phyloP scores from a whole-genome alignment of 208 protist species.

The Angomonas ambiguus region DNA sequence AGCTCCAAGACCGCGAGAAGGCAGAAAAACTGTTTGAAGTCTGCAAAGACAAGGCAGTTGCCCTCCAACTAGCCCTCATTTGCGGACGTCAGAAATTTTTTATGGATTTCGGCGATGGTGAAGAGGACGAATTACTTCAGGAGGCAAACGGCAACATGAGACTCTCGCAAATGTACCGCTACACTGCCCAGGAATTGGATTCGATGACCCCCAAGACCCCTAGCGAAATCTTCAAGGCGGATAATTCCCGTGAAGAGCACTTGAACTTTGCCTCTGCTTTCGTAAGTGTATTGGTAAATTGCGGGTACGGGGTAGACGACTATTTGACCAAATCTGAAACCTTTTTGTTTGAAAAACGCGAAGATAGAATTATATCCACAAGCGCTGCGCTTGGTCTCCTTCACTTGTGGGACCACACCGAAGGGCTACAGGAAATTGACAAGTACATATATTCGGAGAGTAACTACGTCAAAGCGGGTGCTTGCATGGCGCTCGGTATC shows the following conservation, averaged over 20 bases:
- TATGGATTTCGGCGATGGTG: slow-evolving; percentile 66
- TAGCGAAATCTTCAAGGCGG: slow-evolving; percentile 97
- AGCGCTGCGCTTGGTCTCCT: slow-evolving; percentile 96
- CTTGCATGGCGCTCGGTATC: slow-evolving; percentile 92
- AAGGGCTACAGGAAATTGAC: slow-evolving; percentile 94
- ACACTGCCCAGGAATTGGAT: slow-evolving; percentile 94
- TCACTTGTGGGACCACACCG: slow-evolving; percentile 97
- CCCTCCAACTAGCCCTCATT: slow-evolving; percentile 93
- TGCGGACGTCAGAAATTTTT: slow-evolving; percentile 88
- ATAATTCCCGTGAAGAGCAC: slow-evolving; percentile 61
- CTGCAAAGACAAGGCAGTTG: slow-evolving; percentile 53
- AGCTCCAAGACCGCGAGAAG: slow-evolving; percentile 75
- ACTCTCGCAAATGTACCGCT: slow-evolving; percentile 93
- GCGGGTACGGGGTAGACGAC: slow-evolving; percentile 97
- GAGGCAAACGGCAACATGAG: slow-evolving; percentile 95
- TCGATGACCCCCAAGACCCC: slow-evolving; percentile 95
- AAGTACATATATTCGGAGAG: slow-evolving; percentile 95
- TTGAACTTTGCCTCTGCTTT: slow-evolving; percentile 97
- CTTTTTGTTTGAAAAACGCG: slow-evolving; percentile 96
- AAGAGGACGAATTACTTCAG: slow-evolving; percentile 77
- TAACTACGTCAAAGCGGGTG: slow-evolving; percentile 95
- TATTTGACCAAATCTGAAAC: slow-evolving; percentile 90
- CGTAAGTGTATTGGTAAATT: slow-evolving; percentile 95
- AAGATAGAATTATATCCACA: slow-evolving; percentile 95
- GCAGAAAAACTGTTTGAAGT: slow-evolving; percentile 78